These are phyloP conservation scores for Fusarium palustre DNA, from an alignment of 2,329 filamentous ascomycete genomes.

Conservation along the genomic window DNA sequence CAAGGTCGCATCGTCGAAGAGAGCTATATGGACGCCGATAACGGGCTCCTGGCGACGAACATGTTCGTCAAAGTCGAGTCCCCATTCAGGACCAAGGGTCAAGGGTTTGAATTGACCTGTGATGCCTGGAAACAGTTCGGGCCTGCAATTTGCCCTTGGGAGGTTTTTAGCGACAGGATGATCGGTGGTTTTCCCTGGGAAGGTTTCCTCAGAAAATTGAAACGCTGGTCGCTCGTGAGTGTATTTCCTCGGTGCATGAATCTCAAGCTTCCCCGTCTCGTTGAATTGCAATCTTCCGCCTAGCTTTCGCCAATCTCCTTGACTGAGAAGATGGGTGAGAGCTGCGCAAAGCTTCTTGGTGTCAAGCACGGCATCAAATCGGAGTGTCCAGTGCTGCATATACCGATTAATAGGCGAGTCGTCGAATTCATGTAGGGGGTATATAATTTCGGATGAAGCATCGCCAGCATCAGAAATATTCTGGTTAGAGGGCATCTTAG, in stretches of 20 bases:
- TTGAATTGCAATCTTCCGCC: constrained; percentile 7
- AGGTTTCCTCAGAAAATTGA: constrained; percentile 3
- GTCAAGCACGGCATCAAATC: background rate
- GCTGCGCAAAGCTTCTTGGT: background rate
- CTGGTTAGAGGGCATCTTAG: background rate
- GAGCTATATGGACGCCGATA: constrained; percentile 6
- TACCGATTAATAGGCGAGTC: constrained; percentile 10
- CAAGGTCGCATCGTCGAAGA: background rate
- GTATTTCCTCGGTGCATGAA: constrained; percentile 5
- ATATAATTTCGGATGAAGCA: background rate
- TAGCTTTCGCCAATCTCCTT: constrained; percentile 4
- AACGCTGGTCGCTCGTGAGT: background rate
- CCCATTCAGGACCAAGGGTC: background rate
- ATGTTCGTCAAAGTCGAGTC: background rate
- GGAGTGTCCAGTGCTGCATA: constrained; percentile 10
- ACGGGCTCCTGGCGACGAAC: background rate
- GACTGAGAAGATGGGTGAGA: constrained; percentile 2
- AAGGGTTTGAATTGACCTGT: background rate
- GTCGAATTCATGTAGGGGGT: constrained; percentile 7
- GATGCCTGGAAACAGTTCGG: background rate
- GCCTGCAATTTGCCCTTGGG: constrained; percentile 1
- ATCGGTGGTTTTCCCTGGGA: background rate
- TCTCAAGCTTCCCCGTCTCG: background rate
- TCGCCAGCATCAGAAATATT: background rate
- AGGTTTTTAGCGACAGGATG: constrained; percentile 1